These are phyloP conservation scores for Paxillus involutus DNA, from an alignment of 768 basidiomycete species.

Conservation along the genomic window DNA sequence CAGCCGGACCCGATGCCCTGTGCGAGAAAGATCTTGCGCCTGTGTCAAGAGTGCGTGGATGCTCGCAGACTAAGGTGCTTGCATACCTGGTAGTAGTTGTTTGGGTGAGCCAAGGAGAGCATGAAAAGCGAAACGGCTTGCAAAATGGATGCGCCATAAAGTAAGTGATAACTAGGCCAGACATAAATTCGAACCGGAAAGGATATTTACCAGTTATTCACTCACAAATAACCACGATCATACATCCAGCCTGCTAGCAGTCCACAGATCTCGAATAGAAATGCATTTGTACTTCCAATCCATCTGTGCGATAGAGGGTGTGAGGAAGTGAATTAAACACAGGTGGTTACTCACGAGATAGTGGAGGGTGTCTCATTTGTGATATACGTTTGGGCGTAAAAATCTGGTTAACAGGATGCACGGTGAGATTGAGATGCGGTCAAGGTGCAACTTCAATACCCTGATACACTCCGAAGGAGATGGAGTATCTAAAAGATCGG, in stretches of 20 bases:
- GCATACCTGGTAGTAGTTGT: conserved; percentile 43
- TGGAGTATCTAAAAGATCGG: conserved; percentile 28
- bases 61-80: background rate
- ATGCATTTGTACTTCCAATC: conserved; percentile 52
- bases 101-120: conserved; percentile 44
- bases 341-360: conserved; percentile 35
- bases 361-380: conserved; percentile 36
- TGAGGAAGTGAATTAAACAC: background rate
- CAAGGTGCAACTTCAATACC: conserved; percentile 18
- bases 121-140: conserved; percentile 39
- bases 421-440: background rate
- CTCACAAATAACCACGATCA: conserved; percentile 55
- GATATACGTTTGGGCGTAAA: conserved; percentile 38
- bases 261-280: conserved; percentile 44
- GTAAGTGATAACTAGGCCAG: conserved; percentile 20
- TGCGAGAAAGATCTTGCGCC: conserved; percentile 46
- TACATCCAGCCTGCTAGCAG: conserved; percentile 47
- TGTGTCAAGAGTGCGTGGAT: background rate
- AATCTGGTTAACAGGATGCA: conserved; percentile 27
- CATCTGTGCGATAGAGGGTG: conserved; percentile 24
- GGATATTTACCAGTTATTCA: background rate
- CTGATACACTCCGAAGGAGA: conserved; percentile 46
- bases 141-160: conserved; percentile 28
- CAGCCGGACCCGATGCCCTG: conserved; percentile 53
- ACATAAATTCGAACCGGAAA: background rate